These are phyloP conservation scores for Myxozyma geophila DNA, from an alignment of 805 yeast species.

Conservation along the genomic window DNA sequence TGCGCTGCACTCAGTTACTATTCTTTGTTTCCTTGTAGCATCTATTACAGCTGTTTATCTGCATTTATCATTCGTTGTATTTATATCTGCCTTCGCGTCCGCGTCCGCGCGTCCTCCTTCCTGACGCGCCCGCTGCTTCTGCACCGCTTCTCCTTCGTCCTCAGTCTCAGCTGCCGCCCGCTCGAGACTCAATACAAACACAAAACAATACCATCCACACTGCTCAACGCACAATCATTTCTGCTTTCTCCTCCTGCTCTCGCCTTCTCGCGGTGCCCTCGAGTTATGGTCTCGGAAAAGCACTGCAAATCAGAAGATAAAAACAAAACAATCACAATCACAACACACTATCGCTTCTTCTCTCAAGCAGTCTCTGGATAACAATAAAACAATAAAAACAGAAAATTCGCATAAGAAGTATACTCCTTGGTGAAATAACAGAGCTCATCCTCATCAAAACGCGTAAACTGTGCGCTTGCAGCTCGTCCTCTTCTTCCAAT, in stretches of 20 bases:
- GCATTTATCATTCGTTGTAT: neutral
- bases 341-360: neutral
- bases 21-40: neutral
- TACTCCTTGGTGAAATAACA: too few relatives aligned
- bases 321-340: neutral
- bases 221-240: neutral
- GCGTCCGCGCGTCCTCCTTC: too few relatives aligned
- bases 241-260: neutral
- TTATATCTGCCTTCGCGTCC: too few relatives aligned
- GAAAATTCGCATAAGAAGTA: too few relatives aligned
- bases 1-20: too few relatives aligned
- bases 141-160: neutral
- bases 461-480: too few relatives aligned
- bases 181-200: neutral
- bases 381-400: too few relatives aligned
- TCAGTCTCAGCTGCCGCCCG: neutral
- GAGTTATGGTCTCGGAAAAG: constrained; percentile 3
- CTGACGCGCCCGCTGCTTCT: too few relatives aligned
- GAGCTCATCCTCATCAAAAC: too few relatives aligned
- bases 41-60: neutral
- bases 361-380: too few relatives aligned
- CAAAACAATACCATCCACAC: neutral
- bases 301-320: neutral
- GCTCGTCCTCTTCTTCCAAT: too few relatives aligned
- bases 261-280: constrained; percentile 9